These are phyloP conservation scores for Rhizoctonia solani DNA, from an alignment of 1,284 basidiomycete genomes.

Conservation along the genomic window DNA sequence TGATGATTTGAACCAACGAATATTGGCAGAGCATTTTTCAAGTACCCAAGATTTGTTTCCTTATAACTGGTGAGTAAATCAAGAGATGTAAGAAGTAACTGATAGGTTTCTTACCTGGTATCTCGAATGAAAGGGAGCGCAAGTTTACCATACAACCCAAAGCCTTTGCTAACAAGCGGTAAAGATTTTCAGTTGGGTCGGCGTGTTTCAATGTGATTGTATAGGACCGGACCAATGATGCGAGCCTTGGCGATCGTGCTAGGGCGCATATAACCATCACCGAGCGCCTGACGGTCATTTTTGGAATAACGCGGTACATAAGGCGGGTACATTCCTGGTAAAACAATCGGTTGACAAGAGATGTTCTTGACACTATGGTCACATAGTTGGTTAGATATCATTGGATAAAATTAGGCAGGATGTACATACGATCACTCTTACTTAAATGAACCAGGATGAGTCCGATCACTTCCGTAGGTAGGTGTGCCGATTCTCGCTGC, in stretches of 20 bases:
- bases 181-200: constrained; percentile 10
- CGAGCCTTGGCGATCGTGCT: constrained; percentile 9
- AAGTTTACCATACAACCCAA: constrained; percentile 13
- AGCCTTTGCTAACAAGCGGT: constrained; percentile 6
- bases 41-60: constrained; percentile 30
- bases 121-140: constrained; percentile 23
- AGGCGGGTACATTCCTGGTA: constrained; percentile 5
- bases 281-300: constrained; percentile 13
- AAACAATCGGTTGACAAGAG: constrained; percentile 13
- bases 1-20: constrained; percentile 30
- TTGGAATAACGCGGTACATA: constrained; percentile 14
- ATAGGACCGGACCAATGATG: constrained; percentile 11
- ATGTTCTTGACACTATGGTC: background rate
- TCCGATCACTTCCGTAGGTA: constrained; percentile 12
- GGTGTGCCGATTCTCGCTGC: background rate
- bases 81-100: background rate
- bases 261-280: constrained; percentile 12
- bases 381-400: too few relatives aligned
- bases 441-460: constrained; percentile 5
- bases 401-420: too few relatives aligned
- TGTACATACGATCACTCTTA: background rate
- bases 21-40: constrained; percentile 12
- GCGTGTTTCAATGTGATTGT: constrained; percentile 23
- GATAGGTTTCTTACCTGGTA: constrained; percentile 13
- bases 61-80: background rate